Percentiles rank a stretch among this genome's conserved stretches.
Evolutionary conservation across 2,329 filamentous ascomycete genomes (phyloP).

Genomic region (Alternaria sp.): DNA sequence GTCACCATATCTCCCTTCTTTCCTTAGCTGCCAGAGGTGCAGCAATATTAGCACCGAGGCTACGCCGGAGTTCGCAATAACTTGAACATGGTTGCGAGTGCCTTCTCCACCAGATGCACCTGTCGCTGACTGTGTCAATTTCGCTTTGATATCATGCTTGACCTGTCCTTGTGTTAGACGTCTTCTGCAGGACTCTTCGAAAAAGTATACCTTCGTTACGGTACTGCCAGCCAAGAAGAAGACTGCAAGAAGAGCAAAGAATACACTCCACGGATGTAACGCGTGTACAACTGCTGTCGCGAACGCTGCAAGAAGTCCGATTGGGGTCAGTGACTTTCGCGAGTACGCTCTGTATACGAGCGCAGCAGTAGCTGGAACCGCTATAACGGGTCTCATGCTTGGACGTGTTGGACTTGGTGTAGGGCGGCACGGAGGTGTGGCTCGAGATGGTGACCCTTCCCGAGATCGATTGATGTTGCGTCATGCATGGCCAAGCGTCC

Average conservation of each 20-base stretch:
- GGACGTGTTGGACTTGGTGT: slow-evolving; percentile 12
- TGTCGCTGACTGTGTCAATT: slow-evolving; percentile 78
- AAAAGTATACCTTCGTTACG: slow-evolving; percentile 74
- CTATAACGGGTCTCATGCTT: slow-evolving; percentile 44
- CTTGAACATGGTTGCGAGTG: slow-evolving; percentile 84
- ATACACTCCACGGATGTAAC: slow-evolving; percentile 91
- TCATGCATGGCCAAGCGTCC: slow-evolving; percentile 18
- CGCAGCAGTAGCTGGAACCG: slow-evolving; percentile 46
- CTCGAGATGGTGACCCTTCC: slow-evolving; percentile 10
- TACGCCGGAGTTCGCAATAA: slow-evolving; percentile 86
- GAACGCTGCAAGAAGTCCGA: slow-evolving; percentile 75
- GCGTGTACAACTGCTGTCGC: slow-evolving; percentile 83
- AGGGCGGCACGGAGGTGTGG: slow-evolving; percentile 22
- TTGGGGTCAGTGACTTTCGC: slow-evolving; percentile 73
- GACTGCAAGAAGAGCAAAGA: slow-evolving; percentile 81
- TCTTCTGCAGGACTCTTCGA: background rate
- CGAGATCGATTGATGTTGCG: slow-evolving; percentile 13
- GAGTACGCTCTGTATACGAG: slow-evolving; percentile 54
- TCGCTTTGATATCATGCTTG: slow-evolving; percentile 86
- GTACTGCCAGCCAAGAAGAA: slow-evolving; percentile 89
- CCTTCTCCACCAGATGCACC: slow-evolving; percentile 82
- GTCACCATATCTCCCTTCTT: slow-evolving; percentile 41
- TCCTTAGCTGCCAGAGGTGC: slow-evolving; percentile 58
- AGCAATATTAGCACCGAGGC: slow-evolving; percentile 71
- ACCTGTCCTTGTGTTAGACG: slow-evolving; percentile 61